Evolutionary conservation across 2,329 filamentous ascomycete species (phyloP).

Genomic region (Pseudovirgaria hyperparasitica): DNA sequence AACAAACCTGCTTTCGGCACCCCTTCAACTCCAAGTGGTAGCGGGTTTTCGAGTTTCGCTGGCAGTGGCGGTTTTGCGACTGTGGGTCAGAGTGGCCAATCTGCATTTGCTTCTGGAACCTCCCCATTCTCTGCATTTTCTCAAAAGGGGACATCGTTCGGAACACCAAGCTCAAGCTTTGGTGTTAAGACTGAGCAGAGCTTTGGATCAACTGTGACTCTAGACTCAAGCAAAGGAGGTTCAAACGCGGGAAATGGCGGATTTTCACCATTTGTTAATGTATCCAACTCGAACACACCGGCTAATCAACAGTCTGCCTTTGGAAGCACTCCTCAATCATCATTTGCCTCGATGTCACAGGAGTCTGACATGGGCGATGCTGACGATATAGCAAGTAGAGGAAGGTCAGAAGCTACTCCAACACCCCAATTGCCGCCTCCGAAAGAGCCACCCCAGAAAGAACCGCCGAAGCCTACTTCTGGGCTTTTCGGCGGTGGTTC

Average conservation of each 20-base stretch:
- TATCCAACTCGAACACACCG: constrained; percentile 19
- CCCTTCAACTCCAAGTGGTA: constrained; percentile 10
- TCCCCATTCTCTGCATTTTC: constrained; percentile 15
- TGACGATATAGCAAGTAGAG: constrained; percentile 11
- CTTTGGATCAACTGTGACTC: constrained; percentile 29
- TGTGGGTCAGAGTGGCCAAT: constrained; percentile 7
- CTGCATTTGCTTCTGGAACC: constrained; percentile 18
- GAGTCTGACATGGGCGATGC: constrained; percentile 17
- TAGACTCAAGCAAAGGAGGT: constrained; percentile 18
- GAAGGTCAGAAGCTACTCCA: constrained; percentile 22
- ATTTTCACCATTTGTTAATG: constrained; percentile 1
- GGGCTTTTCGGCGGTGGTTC: constrained; percentile 19
- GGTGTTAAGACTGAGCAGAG: constrained; percentile 18
- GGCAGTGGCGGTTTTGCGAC: constrained; percentile 4
- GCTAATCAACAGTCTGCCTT: constrained; percentile 16
- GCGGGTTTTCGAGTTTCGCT: constrained; percentile 19
- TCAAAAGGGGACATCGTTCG: constrained; percentile 6
- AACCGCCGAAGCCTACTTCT: constrained; percentile 7
- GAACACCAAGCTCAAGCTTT: constrained; percentile 8
- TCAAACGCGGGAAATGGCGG: no score
- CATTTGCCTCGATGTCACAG: constrained; percentile 14
- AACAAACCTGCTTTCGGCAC: constrained; percentile 11
- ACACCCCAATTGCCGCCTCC: constrained; percentile 15
- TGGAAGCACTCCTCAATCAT: constrained; percentile 13
- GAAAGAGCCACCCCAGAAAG: constrained; percentile 4